Conservation (phyloP, 257 asterid genomes). For the Solanum sitiens region DNA sequence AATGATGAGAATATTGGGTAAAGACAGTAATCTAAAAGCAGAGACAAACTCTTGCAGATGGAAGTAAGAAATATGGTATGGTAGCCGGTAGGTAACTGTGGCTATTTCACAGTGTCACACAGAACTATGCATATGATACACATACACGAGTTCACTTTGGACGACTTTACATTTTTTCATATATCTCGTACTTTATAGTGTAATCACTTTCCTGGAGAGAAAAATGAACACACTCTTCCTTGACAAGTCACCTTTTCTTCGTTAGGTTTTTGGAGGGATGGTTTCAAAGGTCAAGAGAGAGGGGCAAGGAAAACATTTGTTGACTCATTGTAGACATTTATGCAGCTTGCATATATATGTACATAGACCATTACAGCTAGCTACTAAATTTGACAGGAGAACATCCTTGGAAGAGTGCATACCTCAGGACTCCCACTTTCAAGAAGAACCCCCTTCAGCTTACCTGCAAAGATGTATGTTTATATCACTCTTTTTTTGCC, state of each 20-base stretch:
- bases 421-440: conserved; percentile 98
- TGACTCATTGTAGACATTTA: background rate
- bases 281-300: background rate
- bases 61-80: background rate
- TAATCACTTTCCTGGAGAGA: background rate
- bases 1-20: background rate
- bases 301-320: background rate
- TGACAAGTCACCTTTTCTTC: background rate
- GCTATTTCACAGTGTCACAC: background rate
- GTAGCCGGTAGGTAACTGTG: background rate
- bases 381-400: background rate
- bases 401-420: background rate
- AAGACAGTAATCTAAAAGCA: background rate
- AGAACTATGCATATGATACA: background rate
- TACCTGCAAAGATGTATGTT: conserved; percentile 42
- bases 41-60: background rate
- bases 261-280: background rate
- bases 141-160: background rate
- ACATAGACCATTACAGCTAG: background rate
- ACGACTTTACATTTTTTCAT: background rate
- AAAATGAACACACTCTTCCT: background rate
- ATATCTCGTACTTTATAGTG: background rate
- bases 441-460: conserved; percentile 80
- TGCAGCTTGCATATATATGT: background rate
- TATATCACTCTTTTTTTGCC: background rate